Evolutionary conservation across 768 basidiomycete genomes (phyloP).

Genomic region (Naematelia aurantialba): DNA sequence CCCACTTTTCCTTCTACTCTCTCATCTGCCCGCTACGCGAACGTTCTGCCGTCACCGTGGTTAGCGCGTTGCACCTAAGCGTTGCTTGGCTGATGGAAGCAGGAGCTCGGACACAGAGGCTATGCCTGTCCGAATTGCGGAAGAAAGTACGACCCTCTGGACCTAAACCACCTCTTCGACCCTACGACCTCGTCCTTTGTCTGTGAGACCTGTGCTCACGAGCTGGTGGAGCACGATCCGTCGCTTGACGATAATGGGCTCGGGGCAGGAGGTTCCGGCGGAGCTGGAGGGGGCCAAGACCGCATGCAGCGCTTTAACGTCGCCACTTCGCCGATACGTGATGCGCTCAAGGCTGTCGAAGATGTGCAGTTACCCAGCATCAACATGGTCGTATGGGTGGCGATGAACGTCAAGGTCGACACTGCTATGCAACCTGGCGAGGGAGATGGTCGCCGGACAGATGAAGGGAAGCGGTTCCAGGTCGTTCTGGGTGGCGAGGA

Average conservation of each 20-base stretch:
- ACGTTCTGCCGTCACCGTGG: not conserved
- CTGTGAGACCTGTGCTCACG: conserved; percentile 80
- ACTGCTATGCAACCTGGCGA: conserved; percentile 65
- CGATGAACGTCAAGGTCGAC: conserved; percentile 61
- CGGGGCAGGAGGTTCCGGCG: too few species aligned
- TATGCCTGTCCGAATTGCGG: conserved; percentile 90
- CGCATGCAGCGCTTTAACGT: conserved; percentile 92
- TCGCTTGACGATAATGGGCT: conserved; percentile 49
- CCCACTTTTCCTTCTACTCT: not conserved
- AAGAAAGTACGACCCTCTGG: conserved; percentile 76
- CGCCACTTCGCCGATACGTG: conserved; percentile 81
- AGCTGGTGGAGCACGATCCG: conserved; percentile 87
- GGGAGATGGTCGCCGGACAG: conserved; percentile 18
- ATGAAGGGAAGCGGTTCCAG: conserved; percentile 66
- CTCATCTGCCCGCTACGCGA: not conserved
- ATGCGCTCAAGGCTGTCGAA: conserved; percentile 84
- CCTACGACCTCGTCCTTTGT: conserved; percentile 62
- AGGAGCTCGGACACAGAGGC: conserved; percentile 98
- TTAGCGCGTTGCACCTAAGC: not conserved
- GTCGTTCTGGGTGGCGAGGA: conserved; percentile 67
- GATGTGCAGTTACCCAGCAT: conserved; percentile 65
- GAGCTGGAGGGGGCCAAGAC: conserved; percentile 64
- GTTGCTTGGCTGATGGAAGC: conserved; percentile 2
- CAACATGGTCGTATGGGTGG: conserved; percentile 78
- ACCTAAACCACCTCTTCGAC: conserved; percentile 79